Evolutionary conservation across 345 rosid genomes (phyloP).

Genomic region (Bretschneidera sinensis): DNA sequence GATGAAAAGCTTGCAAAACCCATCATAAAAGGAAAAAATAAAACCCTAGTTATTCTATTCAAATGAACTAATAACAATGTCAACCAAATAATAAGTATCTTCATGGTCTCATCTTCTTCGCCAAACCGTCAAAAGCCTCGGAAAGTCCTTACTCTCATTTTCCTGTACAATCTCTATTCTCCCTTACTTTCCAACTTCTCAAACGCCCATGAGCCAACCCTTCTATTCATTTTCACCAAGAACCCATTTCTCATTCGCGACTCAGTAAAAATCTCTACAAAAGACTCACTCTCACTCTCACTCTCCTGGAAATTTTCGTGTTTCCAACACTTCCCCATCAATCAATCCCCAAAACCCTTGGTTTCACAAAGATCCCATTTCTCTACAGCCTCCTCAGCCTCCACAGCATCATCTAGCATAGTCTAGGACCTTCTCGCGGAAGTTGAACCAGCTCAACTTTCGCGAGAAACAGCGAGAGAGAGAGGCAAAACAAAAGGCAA

Average conservation of each 20-base stretch:
- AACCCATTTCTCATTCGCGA: conserved; percentile 24
- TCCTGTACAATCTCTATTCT: conserved; percentile 17
- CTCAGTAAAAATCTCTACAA: conserved; percentile 17
- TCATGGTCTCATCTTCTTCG: conserved; percentile 40
- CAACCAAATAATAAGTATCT: conserved; percentile 26
- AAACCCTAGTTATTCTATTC: conserved; percentile 13
- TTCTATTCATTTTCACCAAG: neutral
- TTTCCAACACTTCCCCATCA: conserved; percentile 15
- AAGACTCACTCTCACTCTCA: neutral
- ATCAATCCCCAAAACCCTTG: conserved; percentile 25
- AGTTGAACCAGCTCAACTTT: no score
- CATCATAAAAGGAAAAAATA: no score
- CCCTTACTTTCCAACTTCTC: conserved; percentile 9
- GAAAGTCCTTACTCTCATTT: conserved; percentile 9
- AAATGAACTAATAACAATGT: conserved; percentile 33
- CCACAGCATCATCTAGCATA: conserved; percentile 14
- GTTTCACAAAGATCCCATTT: conserved; percentile 32
- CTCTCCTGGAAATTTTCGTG: conserved; percentile 19
- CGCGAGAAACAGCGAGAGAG: conserved; percentile 69
- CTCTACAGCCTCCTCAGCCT: conserved; percentile 31
- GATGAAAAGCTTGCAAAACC: no score
- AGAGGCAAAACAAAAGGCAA: conserved; percentile 58
- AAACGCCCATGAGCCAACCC: conserved; percentile 6
- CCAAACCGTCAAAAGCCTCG: conserved; percentile 21
- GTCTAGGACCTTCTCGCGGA: conserved; percentile 51